A percentile compares a stretch with the other conserved stretches of the same genome.
phyloP scores from a whole-genome alignment of 495 filamentous ascomycete species.

The Daldinia childiae region DNA sequence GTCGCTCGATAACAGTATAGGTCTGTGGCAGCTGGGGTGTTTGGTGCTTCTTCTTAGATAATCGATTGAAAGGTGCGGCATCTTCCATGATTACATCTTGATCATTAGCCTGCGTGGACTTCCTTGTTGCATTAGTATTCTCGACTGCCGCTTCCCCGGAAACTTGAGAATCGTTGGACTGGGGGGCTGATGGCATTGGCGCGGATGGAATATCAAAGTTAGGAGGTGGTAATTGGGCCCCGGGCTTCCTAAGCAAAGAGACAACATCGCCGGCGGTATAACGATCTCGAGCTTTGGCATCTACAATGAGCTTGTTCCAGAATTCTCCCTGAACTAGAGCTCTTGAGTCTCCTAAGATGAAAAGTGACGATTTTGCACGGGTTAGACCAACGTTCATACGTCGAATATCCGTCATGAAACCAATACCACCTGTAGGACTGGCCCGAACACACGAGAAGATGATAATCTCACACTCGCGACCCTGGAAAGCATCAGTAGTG shows the following conservation, averaged over 20 bases:
- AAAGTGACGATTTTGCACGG: slow-evolving; percentile 92
- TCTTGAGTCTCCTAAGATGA: slow-evolving; percentile 91
- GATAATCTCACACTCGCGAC: slow-evolving; percentile 95
- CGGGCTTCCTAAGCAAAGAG: slow-evolving; percentile 53
- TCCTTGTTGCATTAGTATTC: background rate
- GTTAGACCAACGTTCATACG: slow-evolving; percentile 99
- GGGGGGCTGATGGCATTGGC: slow-evolving; percentile 7
- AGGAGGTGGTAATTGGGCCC: slow-evolving; percentile 32
- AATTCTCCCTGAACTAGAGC: slow-evolving; percentile 86
- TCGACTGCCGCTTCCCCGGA: background rate
- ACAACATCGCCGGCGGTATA: slow-evolving; percentile 77
- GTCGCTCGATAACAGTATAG: slow-evolving; percentile 38
- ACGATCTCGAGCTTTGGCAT: slow-evolving; percentile 76
- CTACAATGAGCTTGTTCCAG: slow-evolving; percentile 84
- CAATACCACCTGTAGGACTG: slow-evolving; percentile 86
- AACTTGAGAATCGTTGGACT: background rate
- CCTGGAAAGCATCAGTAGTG: slow-evolving; percentile 97
- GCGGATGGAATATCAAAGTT: slow-evolving; percentile 22
- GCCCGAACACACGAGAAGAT: slow-evolving; percentile 99
- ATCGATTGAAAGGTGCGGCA: slow-evolving; percentile 27
- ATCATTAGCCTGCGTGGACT: background rate
- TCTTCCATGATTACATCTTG: slow-evolving; percentile 47
- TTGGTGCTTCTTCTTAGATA: slow-evolving; percentile 34
- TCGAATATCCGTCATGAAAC: slow-evolving; percentile 96
- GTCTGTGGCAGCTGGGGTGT: slow-evolving; percentile 41